Conservation (phyloP, 1,284 basidiomycete species). For the Austroboletus niveus region DNA sequence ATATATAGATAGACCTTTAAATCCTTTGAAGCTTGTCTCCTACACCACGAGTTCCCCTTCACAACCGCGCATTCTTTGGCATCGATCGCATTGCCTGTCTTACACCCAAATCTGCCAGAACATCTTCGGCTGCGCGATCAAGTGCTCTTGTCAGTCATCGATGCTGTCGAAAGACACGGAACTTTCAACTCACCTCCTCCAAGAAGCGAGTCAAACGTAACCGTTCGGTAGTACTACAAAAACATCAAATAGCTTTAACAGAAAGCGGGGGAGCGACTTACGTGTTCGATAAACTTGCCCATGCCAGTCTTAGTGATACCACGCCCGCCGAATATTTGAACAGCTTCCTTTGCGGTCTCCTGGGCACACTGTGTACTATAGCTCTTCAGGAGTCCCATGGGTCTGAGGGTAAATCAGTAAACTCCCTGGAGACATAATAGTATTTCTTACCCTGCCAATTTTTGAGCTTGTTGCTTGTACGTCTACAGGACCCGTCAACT, state of each 20-base stretch:
- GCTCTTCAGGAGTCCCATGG: conserved; percentile 79
- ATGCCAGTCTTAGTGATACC: conserved; percentile 70
- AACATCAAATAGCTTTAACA: neutral
- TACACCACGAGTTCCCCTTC: neutral
- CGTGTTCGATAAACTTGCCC: conserved; percentile 56
- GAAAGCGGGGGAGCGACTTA: conserved; percentile 27
- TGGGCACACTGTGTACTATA: conserved; percentile 65
- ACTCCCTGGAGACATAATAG: neutral
- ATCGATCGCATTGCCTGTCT: conserved; percentile 65
- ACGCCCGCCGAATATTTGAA: conserved; percentile 79
- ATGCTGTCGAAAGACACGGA: neutral
- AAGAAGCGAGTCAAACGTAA: conserved; percentile 52
- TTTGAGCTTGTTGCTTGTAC: conserved; percentile 56
- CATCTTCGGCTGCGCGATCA: conserved; percentile 50
- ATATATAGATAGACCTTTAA: no score
- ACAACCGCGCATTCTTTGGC: conserved; percentile 19
- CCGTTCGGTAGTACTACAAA: conserved; percentile 51
- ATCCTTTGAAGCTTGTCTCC: no score
- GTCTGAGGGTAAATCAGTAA: conserved; percentile 40
- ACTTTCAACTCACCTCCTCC: conserved; percentile 41
- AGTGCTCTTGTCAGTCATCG: conserved; percentile 1
- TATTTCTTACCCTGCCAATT: conserved; percentile 56
- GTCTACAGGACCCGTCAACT: conserved; percentile 32
- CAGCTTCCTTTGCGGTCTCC: conserved; percentile 75
- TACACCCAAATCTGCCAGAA: conserved; percentile 63